A percentile compares a stretch with the other conserved stretches of the same genome.
Evolutionary conservation across 108 stramenopile genomes (phyloP).

Genomic region (Skeletonema tropicum): DNA sequence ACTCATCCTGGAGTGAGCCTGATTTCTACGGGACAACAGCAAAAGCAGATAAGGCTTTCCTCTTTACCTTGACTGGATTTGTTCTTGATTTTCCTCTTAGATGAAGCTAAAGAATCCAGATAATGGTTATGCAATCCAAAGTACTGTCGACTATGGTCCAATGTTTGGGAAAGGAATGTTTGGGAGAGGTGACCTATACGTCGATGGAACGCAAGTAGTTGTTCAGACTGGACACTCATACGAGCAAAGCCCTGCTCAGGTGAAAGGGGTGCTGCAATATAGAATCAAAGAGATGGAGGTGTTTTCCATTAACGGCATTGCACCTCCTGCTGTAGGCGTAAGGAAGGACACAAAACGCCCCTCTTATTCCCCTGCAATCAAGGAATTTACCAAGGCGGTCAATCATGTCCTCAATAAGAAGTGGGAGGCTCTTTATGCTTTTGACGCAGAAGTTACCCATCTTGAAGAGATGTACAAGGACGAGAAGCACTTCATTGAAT

Average conservation of each 20-base stretch:
- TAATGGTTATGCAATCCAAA: background rate
- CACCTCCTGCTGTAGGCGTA: background rate
- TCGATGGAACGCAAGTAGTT: background rate
- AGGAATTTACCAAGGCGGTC: background rate
- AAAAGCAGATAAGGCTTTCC: background rate
- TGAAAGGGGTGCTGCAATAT: background rate
- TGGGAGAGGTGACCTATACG: background rate
- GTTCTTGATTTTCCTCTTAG: background rate
- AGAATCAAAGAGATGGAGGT: background rate
- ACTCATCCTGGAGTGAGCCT: background rate
- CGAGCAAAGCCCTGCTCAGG: background rate
- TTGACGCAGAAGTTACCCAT: background rate
- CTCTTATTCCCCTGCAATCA: slow-evolving; percentile 1
- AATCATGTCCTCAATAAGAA: background rate
- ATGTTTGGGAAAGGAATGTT: background rate
- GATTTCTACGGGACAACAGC: too few species aligned
- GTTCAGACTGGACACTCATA: background rate
- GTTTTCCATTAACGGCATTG: background rate
- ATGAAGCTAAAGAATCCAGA: background rate
- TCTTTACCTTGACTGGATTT: background rate
- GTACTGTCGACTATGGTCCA: background rate
- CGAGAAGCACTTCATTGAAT: background rate
- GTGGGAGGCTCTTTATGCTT: background rate
- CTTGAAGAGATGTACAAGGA: background rate
- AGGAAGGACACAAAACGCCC: background rate